A percentile compares a stretch with the other conserved stretches of the same genome.
phyloP scores from a whole-genome alignment of 768 basidiomycete genomes.

The Cyclocybe cylindracea region DNA sequence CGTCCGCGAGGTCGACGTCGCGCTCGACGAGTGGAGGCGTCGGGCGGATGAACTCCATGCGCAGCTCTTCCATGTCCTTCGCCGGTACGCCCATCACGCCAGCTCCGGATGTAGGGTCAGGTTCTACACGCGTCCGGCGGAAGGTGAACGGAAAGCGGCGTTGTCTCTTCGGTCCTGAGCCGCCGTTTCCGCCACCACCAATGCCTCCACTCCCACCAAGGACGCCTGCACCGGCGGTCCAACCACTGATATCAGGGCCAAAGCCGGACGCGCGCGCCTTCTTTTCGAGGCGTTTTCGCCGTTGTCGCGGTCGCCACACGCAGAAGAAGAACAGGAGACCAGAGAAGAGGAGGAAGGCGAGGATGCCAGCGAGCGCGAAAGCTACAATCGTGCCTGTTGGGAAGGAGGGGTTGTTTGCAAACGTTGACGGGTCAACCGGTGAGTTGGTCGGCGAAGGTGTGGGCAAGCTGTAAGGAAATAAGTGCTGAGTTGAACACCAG shows the following conservation, averaged over 20 bases:
- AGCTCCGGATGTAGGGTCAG: too few relatives aligned
- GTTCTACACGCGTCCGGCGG: too few relatives aligned
- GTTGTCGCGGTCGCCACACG: constrained; percentile 31
- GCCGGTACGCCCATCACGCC: too few relatives aligned
- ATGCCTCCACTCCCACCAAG: too few relatives aligned
- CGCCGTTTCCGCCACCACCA: too few relatives aligned
- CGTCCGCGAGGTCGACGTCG: too few relatives aligned
- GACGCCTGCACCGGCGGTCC: not conserved
- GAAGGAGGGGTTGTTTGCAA: constrained; percentile 12
- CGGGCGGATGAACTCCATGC: too few relatives aligned
- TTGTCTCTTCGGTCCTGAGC: too few relatives aligned
- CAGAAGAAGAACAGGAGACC: constrained; percentile 43
- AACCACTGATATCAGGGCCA: constrained; percentile 3
- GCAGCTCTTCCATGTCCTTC: too few relatives aligned
- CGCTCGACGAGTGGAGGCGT: too few relatives aligned
- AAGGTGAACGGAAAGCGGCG: too few relatives aligned
- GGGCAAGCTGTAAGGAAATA: constrained; percentile 12
- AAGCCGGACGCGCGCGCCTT: constrained; percentile 5
- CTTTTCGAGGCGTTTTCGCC: not conserved
- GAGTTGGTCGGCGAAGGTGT: constrained; percentile 21
- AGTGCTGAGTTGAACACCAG: constrained; percentile 9
- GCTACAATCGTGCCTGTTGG: constrained; percentile 67
- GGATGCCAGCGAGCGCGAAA: constrained; percentile 54
- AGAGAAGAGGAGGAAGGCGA: constrained; percentile 48
- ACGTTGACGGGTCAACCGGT: constrained; percentile 7